Base-by-base conservation (phyloP, 768 basidiomycete species). In the Lactarius psammicola region DNA sequence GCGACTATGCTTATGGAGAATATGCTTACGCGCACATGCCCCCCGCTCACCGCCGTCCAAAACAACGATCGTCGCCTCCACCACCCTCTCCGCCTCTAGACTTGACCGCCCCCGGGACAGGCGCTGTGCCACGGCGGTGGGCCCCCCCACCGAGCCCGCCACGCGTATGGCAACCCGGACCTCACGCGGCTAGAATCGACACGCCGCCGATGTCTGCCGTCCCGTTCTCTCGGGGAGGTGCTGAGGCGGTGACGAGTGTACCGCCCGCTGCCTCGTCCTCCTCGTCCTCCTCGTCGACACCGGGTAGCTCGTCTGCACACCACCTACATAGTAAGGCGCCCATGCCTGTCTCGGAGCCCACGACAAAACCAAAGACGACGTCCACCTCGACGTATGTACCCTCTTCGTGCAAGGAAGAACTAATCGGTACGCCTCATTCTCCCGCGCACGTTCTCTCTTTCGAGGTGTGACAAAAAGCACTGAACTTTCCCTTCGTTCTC, bases 121-220 rank as follows among this genome's bases (percentile, higher is more conserved):
- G n/a, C n/a, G n/a, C n/a, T n/a, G n/a, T n/a, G n/a, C n/a, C n/a
- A n/a, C 53, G 40, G 33, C 11, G 23, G 54, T 15, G 20, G 49
- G 23, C 10, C 0, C 38, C 6, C 8, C 42, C 44, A 6, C 64
- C 23, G 7, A 51, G 36, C 10, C 60, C 65, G 20, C 65, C 65
- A 20, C 65, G 65, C 31, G 26, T 62, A 34, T 66, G 65, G 65
- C 31, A 58, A n/a, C 60, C 56, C 3, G 65, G 65, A 15, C 65
- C 65, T 57, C 60, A 49, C 26, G 65, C 58, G n/a, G n/a, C n/a
- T n/a, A n/a, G n/a, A n/a, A n/a, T n/a, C n/a, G n/a, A n/a, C n/a
- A n/a, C n/a, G 17, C 38, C n/a, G 20, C 28, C 44, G 44, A 23
- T 13, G 33, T 13, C 30, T 17, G 49, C 49, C 9, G 3, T 15